phyloP scores from a whole-genome alignment of 139 green algal species.

The Chlorella sp. region DNA sequence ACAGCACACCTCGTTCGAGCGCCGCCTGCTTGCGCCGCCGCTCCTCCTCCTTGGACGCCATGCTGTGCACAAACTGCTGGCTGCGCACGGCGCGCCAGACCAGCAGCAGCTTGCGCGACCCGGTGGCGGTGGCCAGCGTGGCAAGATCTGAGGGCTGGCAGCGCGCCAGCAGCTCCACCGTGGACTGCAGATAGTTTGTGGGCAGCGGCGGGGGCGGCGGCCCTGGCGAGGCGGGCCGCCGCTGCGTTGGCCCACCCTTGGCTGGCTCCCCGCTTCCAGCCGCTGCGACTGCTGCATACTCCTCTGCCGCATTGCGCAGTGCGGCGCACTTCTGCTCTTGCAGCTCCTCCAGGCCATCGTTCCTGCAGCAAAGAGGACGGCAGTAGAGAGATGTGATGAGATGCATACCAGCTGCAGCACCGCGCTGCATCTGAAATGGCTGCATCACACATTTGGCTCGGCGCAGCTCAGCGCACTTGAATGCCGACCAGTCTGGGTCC shows the following conservation, averaged over 20 bases:
- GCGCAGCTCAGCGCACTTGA: constrained; percentile 6
- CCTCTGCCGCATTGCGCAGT: background rate
- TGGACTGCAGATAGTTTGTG: constrained; percentile 45
- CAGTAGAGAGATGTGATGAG: too few species aligned
- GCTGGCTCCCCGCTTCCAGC: too few species aligned
- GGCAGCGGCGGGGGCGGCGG: too few species aligned
- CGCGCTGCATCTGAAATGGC: too few species aligned
- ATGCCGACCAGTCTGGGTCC: constrained; percentile 10
- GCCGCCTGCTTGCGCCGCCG: too few species aligned
- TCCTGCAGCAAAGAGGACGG: too few species aligned
- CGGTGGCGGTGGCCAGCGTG: constrained; percentile 29
- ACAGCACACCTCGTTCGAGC: too few species aligned
- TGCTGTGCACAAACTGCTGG: constrained; percentile 63
- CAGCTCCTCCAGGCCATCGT: constrained; percentile 29
- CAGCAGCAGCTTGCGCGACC: constrained; percentile 39
- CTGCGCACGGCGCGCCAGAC: constrained; percentile 50
- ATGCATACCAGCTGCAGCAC: too few species aligned
- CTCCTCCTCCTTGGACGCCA: too few species aligned
- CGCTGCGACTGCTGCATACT: background rate
- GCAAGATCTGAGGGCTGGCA: constrained; percentile 41
- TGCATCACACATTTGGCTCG: too few species aligned
- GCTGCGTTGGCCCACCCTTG: too few species aligned
- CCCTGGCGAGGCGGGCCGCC: too few species aligned
- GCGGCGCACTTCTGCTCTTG: constrained; percentile 7
- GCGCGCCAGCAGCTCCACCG: constrained; percentile 51